Conservation (phyloP, 306 rosid species). For the Delonix regia region DNA sequence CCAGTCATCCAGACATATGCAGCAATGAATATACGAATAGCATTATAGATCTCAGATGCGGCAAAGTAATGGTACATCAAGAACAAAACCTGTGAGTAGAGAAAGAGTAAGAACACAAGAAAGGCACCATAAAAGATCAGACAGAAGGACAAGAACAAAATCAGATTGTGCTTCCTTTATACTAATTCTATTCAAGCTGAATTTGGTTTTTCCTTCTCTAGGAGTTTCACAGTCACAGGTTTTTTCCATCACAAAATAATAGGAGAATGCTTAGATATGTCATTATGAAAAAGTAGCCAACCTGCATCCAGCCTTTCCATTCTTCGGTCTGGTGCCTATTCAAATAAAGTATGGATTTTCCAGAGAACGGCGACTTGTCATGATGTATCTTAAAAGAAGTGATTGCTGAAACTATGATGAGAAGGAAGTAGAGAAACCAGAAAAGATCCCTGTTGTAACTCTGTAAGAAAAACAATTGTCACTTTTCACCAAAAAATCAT, state of each 20-base stretch:
- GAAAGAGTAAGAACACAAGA: conserved; percentile 31
- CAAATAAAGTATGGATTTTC: conserved; percentile 84
- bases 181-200: conserved; percentile 17
- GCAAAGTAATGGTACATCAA: conserved; percentile 95
- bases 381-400: conserved; percentile 81
- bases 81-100: conserved; percentile 71
- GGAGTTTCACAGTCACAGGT: background rate
- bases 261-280: conserved; percentile 27
- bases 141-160: conserved; percentile 18
- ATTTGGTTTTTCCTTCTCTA: conserved; percentile 1
- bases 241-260: conserved; percentile 28
- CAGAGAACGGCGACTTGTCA: conserved; percentile 85
- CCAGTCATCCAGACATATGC: conserved; percentile 99
- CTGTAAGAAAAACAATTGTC: conserved; percentile 59
- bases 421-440: conserved; percentile 82
- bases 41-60: conserved; percentile 86
- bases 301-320: conserved; percentile 99
- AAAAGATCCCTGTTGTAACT: conserved; percentile 93
- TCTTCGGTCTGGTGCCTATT: conserved; percentile 99
- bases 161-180: conserved; percentile 11
- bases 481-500: conserved; percentile 21
- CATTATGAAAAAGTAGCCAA: conserved; percentile 44
- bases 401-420: conserved; percentile 85
- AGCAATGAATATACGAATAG: conserved; percentile 81
- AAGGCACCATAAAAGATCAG: conserved; percentile 11